Base-by-base conservation (phyloP, 179 eudicot species). In the Corrigiola litoralis region DNA sequence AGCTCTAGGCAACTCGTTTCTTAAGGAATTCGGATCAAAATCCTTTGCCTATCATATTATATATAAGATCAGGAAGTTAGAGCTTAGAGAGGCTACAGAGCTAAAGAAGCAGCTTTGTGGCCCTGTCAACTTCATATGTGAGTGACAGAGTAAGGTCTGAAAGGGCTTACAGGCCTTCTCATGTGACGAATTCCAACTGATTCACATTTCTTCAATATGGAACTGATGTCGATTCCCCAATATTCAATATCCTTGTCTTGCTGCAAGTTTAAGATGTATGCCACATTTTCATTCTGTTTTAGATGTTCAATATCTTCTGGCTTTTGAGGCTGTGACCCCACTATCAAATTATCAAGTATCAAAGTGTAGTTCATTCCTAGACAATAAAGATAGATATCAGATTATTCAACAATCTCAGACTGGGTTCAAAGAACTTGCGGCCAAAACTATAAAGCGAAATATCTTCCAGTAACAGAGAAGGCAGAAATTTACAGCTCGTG, bases 281-380 rank as follows among this genome's bases (percentile, higher is more conserved):
- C 87, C 16, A 92, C 96, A 48, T 87, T 80, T 72, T 80, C 84
- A 66, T 84, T 88, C 71, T 73, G 66, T 71, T 80, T 92, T 54
- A 92, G 80, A 80, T 92, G 96, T 70, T 82, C 88, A 31, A 92
- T 84, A 73, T 92, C 98, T 76, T 92, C 98, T 12, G 83, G 76
- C 71, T 85, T 92, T 77, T 92, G 95, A 53, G 98, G 98, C 73
- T 92, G 98, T 32, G 98, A 92, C 16, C 98, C 98, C 75, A 92
- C 96, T 14, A 92, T 87, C 75, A 89, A 79, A 69, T 81, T 65
- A 69, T 89, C 88, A 8, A 71, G 82, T 74, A 92, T 87, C 78
- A 84, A 67, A 27, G 85, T 81, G 76, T 89, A 92, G 76, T 87
- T 92, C 98, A 92, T 92, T 54, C 96, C 95, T 92, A 82, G 66